These are phyloP conservation scores for Phyllosticta citriasiana DNA, from an alignment of 2,329 filamentous ascomycete genomes.

Conservation along the genomic window DNA sequence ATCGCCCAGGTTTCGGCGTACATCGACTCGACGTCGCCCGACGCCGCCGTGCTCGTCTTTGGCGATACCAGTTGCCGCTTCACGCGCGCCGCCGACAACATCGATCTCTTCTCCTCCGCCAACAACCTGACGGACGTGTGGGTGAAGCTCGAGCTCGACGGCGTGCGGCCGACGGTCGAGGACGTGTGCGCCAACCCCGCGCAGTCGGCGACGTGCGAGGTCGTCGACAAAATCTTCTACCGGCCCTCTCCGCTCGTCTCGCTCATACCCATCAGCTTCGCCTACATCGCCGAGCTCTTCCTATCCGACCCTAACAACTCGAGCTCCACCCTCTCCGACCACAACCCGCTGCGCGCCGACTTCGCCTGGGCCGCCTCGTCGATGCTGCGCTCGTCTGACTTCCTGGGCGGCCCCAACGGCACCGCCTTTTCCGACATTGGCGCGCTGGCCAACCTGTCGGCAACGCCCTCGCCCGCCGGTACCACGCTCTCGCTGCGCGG, in stretches of 20 bases:
- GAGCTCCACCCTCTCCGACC: conserved; percentile 50
- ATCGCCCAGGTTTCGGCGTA: conserved; percentile 49
- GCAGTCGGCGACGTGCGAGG: conserved; percentile 47
- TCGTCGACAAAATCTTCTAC: conserved; percentile 58
- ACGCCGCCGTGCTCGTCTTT: conserved; percentile 53
- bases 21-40: conserved; percentile 45
- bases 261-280: conserved; percentile 41
- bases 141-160: conserved; percentile 41
- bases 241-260: conserved; percentile 39
- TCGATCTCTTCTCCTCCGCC: conserved; percentile 40
- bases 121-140: conserved; percentile 50
- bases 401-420: conserved; percentile 41
- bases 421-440: conserved; percentile 46
- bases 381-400: conserved; percentile 35
- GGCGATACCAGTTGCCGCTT: conserved; percentile 60
- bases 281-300: conserved; percentile 49
- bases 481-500: conserved; percentile 35
- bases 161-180: conserved; percentile 16
- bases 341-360: conserved; percentile 53
- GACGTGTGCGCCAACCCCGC: conserved; percentile 50
- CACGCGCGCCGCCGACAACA: conserved; percentile 45
- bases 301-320: conserved; percentile 36
- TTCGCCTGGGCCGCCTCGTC: conserved; percentile 32
- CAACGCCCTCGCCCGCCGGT: conserved; percentile 28
- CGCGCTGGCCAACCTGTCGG: conserved; percentile 23